These are phyloP conservation scores for Naumovozyma dairenensis DNA, from an alignment of 805 yeast genomes.

Conservation along the genomic window DNA sequence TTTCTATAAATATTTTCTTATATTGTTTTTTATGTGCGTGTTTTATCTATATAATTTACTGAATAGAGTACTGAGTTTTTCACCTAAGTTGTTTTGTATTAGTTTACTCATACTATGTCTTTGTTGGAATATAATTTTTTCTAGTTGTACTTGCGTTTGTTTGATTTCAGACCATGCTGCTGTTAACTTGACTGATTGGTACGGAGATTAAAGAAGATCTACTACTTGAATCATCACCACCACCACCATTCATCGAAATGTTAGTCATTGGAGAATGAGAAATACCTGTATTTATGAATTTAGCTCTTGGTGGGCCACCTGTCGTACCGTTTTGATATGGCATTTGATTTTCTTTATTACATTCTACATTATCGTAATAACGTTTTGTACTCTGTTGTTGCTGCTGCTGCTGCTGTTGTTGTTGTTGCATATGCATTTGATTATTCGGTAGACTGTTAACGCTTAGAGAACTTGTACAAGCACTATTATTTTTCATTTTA, in stretches of 20 bases:
- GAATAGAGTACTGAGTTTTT: too few species aligned
- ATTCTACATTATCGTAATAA: slow-evolving; percentile 6
- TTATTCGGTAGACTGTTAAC: slow-evolving; percentile 20
- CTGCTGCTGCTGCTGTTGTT: slow-evolving; percentile 2
- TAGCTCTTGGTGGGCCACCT: slow-evolving; percentile 23
- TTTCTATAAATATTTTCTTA: too few species aligned
- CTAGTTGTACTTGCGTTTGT: too few species aligned
- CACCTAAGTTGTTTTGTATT: too few species aligned
- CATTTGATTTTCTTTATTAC: slow-evolving; percentile 20
- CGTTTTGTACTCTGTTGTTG: slow-evolving; percentile 4
- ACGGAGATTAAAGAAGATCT: slow-evolving; percentile 18
- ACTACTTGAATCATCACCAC: slow-evolving; percentile 14
- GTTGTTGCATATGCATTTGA: slow-evolving; percentile 3
- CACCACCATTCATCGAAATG: slow-evolving; percentile 15
- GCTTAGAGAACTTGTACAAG: slow-evolving; percentile 23
- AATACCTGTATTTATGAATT: slow-evolving; percentile 20
- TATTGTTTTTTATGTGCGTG: too few species aligned
- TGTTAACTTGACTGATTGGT: slow-evolving; percentile 8
- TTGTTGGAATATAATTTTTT: too few species aligned
- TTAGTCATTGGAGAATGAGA: slow-evolving; percentile 17
- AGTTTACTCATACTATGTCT: too few species aligned
- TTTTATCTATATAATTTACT: too few species aligned
- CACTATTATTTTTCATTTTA: slow-evolving; percentile 19
- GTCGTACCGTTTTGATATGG: slow-evolving; percentile 7
- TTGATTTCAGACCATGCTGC: slow-evolving; percentile 1